Evolutionary conservation across 208 protist species (phyloP).

Genomic region (Crithidia fasciculata): DNA sequence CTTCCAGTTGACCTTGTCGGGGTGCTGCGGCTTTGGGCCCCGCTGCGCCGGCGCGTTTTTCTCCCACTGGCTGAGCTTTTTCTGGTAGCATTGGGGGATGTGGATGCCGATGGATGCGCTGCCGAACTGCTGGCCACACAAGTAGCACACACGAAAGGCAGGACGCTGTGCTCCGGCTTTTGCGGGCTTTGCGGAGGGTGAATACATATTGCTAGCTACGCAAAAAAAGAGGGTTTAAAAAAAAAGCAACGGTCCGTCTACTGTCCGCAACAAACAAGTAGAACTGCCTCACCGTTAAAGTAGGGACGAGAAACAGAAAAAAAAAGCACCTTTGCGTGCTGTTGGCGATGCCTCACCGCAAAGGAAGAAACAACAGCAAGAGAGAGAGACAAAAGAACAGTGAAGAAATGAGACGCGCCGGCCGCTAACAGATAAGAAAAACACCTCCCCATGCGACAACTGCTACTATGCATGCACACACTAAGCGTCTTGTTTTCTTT

Average conservation of each 20-base stretch:
- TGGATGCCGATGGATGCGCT: constrained; percentile 90
- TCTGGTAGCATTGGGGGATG: constrained; percentile 89
- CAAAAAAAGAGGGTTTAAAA: background rate
- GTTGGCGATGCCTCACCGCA: too few relatives aligned
- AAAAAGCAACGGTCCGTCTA: background rate
- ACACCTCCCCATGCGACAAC: too few relatives aligned
- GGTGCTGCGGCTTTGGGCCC: constrained; percentile 75
- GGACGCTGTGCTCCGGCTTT: constrained; percentile 34
- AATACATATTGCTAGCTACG: background rate
- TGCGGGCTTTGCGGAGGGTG: constrained; percentile 3
- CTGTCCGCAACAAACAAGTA: too few relatives aligned
- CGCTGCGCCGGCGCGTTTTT: constrained; percentile 57
- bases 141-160: constrained; percentile 83
- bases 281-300: too few relatives aligned
- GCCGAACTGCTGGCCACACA: constrained; percentile 92
- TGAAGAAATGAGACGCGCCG: too few relatives aligned
- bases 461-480: background rate
- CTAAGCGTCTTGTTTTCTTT: background rate
- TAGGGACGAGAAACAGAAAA: too few relatives aligned
- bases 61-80: constrained; percentile 88
- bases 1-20: constrained; percentile 79
- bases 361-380: background rate
- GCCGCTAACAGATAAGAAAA: too few relatives aligned
- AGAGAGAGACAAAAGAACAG: too few relatives aligned
- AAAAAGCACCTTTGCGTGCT: too few relatives aligned